phyloP scores from a whole-genome alignment of 768 basidiomycete genomes.

The Steccherinum ochraceum region DNA sequence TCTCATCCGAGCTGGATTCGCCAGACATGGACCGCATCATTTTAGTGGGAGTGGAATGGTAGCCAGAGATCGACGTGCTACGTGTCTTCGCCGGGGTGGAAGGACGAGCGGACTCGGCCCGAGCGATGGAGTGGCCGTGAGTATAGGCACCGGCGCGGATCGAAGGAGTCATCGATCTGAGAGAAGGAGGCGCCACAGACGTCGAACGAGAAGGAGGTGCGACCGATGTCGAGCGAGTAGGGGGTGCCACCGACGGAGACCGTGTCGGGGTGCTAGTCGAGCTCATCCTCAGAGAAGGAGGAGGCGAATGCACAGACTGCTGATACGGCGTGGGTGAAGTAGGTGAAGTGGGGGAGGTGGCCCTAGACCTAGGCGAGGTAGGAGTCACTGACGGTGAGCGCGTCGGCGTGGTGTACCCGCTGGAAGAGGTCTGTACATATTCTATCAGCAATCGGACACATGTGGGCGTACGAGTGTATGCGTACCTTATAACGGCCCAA shows the following conservation, averaged over 20 bases:
- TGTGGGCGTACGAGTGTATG: constrained; percentile 23
- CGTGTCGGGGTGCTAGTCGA: constrained; percentile 42
- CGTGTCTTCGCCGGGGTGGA: constrained; percentile 37
- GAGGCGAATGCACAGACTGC: constrained; percentile 39
- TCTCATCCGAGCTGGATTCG: constrained; percentile 58
- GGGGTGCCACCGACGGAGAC: constrained; percentile 36
- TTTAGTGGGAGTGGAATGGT: constrained; percentile 44
- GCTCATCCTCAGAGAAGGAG: constrained; percentile 39
- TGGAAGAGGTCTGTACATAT: not conserved
- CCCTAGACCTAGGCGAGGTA: constrained; percentile 19
- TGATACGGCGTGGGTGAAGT: constrained; percentile 25
- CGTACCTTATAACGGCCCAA: constrained; percentile 49
- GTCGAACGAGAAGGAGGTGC: constrained; percentile 27
- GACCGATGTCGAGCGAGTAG: constrained; percentile 9
- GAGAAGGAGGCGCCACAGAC: constrained; percentile 9
- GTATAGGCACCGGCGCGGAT: constrained; percentile 25
- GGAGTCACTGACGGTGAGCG: constrained; percentile 15
- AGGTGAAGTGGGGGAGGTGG: constrained; percentile 22
- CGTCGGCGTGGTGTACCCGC: constrained; percentile 18
- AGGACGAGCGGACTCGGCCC: constrained; percentile 24
- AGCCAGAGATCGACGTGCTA: constrained; percentile 37
- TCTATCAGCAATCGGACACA: not conserved
- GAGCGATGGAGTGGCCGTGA: constrained; percentile 34
- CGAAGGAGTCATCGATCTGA: constrained; percentile 41
- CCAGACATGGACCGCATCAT: constrained; percentile 32